Conservation (phyloP, 257 asterid species). For the Penstemon newberryi region DNA sequence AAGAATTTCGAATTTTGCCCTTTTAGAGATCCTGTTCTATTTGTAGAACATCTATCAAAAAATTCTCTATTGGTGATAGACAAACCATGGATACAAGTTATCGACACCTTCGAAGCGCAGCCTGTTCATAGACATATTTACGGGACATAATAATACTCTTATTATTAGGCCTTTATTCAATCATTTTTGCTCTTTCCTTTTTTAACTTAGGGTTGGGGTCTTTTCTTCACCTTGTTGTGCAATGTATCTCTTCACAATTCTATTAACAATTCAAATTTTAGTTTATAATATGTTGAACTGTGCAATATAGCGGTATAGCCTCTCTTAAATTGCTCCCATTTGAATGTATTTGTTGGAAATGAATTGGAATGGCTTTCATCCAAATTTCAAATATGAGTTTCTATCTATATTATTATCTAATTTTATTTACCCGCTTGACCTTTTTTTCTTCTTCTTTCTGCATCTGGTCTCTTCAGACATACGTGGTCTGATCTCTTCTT, state of each 20-base stretch:
- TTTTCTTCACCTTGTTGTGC: conserved; percentile 58
- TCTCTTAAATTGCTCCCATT: background rate
- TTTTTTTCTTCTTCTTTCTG: too few species aligned
- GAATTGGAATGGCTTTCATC: too few species aligned
- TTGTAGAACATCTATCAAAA: conserved; percentile 83
- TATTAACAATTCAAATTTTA: conserved; percentile 32
- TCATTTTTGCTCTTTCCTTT: conserved; percentile 36
- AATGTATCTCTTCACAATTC: conserved; percentile 49
- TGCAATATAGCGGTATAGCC: background rate
- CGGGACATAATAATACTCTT: conserved; percentile 52
- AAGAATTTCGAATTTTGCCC: conserved; percentile 65
- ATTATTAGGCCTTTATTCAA: conserved; percentile 25
- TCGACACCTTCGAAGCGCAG: conserved; percentile 58
- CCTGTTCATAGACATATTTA: conserved; percentile 93
- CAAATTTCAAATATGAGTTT: too few species aligned
- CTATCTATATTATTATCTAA: too few species aligned
- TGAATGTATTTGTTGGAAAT: background rate
- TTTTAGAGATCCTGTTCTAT: conserved; percentile 83
- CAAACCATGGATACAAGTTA: conserved; percentile 84
- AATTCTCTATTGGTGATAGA: conserved; percentile 82
- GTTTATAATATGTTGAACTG: conserved; percentile 17
- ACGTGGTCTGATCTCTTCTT: too few species aligned
- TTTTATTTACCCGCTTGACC: too few species aligned
- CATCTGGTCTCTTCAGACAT: too few species aligned
- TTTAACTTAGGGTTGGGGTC: background rate